phyloP scores from a whole-genome alignment of 208 protist species.

The Acanthamoeba rhysodes region DNA sequence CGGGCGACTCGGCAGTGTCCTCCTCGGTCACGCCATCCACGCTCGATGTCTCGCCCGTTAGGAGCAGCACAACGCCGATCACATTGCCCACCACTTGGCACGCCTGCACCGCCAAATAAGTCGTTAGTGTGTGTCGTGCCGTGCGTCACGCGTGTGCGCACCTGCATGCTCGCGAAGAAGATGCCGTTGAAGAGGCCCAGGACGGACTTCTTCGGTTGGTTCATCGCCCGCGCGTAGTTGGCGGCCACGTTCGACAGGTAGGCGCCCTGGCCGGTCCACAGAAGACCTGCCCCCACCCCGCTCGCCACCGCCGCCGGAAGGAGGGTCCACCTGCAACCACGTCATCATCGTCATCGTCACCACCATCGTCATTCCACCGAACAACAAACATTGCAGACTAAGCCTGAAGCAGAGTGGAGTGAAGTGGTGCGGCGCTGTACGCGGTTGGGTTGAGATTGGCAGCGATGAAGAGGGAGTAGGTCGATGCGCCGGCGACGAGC shows the following conservation, averaged over 20 bases:
- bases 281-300: constrained; percentile 10
- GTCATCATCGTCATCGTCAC: too few relatives aligned
- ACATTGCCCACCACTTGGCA: constrained; percentile 13
- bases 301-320: not conserved
- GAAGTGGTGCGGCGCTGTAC: not conserved
- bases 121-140: too few relatives aligned
- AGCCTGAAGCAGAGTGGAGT: not conserved
- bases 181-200: constrained; percentile 50
- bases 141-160: too few relatives aligned
- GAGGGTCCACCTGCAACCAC: not conserved
- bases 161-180: not conserved
- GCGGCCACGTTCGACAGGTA: constrained; percentile 3
- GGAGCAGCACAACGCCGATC: not conserved
- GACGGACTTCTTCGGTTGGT: not conserved
- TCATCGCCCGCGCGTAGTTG: constrained; percentile 28
- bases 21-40: not conserved
- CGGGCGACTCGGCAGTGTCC: too few relatives aligned
- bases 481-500: not conserved
- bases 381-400: not conserved
- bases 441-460: not conserved
- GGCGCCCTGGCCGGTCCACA: constrained; percentile 29
- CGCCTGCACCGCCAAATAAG: too few relatives aligned
- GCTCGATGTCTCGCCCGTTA: not conserved
- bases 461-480: not conserved
- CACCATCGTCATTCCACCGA: too few relatives aligned